phyloP scores from a whole-genome alignment of 805 yeast genomes.

The Kuraishia molischiana region DNA sequence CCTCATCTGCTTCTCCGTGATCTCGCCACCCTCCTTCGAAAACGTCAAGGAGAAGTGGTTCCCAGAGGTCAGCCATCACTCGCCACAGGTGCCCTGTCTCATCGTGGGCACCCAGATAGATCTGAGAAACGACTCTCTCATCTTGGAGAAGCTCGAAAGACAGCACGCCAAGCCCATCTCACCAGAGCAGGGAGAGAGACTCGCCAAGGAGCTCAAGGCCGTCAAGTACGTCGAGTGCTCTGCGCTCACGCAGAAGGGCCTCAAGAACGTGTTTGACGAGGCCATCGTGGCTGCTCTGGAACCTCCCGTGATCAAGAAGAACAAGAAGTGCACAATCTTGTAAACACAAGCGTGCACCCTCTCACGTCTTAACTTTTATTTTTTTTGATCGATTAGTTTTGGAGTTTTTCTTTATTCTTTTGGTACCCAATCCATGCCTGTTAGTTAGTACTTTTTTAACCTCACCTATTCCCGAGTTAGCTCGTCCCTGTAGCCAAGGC shows the following conservation, averaged over 20 bases:
- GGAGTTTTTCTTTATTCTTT: slow-evolving; percentile 5
- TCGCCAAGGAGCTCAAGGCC: slow-evolving; percentile 90
- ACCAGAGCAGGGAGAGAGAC: slow-evolving; percentile 80
- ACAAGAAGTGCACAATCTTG: slow-evolving; percentile 80
- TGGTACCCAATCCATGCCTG: no score
- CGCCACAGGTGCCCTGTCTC: slow-evolving; percentile 95
- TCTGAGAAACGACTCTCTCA: slow-evolving; percentile 86
- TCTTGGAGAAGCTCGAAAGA: slow-evolving; percentile 80
- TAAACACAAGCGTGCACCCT: slow-evolving; percentile 27
- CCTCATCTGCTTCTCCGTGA: slow-evolving; percentile 90
- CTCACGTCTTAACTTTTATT: not conserved
- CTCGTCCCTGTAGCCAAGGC: no score
- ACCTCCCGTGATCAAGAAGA: slow-evolving; percentile 81
- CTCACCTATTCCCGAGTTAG: not conserved
- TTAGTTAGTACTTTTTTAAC: slow-evolving; percentile 1
- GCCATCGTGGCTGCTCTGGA: slow-evolving; percentile 97
- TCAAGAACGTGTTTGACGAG: slow-evolving; percentile 96
- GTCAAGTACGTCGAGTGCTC: slow-evolving; percentile 97
- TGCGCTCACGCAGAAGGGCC: slow-evolving; percentile 92
- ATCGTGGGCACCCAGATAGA: slow-evolving; percentile 97
- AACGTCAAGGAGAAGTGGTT: slow-evolving; percentile 98
- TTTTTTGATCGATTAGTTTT: not conserved
- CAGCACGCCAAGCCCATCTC: slow-evolving; percentile 84
- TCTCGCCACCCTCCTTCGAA: slow-evolving; percentile 95
- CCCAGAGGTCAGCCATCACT: slow-evolving; percentile 93